Conservation (phyloP, 208 protist genomes). For the Trypanosoma vivax region DNA sequence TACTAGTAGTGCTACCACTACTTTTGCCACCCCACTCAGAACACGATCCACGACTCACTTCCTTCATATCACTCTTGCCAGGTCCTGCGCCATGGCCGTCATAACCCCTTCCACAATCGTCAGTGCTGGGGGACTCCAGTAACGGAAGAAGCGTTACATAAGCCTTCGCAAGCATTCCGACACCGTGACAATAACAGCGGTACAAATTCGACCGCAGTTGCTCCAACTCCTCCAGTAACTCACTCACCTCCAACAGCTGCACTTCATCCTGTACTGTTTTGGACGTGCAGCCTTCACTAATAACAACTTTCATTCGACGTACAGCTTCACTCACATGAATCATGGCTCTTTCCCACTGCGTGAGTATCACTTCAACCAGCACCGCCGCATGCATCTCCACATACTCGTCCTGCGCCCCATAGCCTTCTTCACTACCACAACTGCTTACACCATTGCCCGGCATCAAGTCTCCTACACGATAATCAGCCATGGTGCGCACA, state of each 20-base stretch:
- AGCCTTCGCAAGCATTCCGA: slow-evolving; percentile 73
- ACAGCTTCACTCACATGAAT: slow-evolving; percentile 45
- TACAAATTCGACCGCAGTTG: slow-evolving; percentile 53
- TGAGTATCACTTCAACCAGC: slow-evolving; percentile 70
- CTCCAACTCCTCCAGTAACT: slow-evolving; percentile 76
- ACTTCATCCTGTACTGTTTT: slow-evolving; percentile 26
- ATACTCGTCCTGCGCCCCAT: slow-evolving; percentile 23
- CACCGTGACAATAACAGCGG: slow-evolving; percentile 62
- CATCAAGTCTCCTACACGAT: slow-evolving; percentile 36
- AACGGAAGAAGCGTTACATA: slow-evolving; percentile 70
- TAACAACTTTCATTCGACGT: slow-evolving; percentile 73
- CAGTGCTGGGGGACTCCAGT: slow-evolving; percentile 23
- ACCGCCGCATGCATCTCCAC: slow-evolving; percentile 76
- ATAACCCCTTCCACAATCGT: no score
- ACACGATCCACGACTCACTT: no score
- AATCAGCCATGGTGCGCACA: slow-evolving; percentile 45
- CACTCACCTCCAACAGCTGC: slow-evolving; percentile 55
- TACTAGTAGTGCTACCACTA: slow-evolving; percentile 5
- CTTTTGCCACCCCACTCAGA: no score
- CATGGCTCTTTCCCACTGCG: slow-evolving; percentile 77
- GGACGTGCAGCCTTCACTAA: slow-evolving; percentile 71
- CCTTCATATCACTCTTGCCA: no score
- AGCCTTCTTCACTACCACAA: neutral
- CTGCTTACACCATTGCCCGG: slow-evolving; percentile 5
- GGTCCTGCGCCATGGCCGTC: no score